phyloP scores from a whole-genome alignment of 1,284 basidiomycete genomes.

The Ceratobasidium papillatum region DNA sequence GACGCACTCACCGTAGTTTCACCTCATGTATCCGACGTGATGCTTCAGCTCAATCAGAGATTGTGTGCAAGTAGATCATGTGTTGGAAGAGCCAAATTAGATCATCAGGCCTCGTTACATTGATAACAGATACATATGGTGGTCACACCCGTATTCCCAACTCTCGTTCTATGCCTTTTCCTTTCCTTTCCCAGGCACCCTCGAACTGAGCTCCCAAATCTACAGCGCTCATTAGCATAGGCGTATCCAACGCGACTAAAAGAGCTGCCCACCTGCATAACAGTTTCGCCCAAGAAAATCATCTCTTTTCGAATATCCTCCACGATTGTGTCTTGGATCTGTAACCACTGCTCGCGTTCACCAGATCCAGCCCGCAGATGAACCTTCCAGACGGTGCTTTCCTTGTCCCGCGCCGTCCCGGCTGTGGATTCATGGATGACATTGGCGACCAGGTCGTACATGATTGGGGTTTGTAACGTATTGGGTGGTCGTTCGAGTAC shows the following conservation, averaged over 20 bases:
- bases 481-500: constrained; percentile 76
- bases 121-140: neutral
- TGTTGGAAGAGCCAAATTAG: neutral
- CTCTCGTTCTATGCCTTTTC: neutral
- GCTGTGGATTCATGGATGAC: constrained; percentile 94
- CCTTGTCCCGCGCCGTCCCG: constrained; percentile 89
- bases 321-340: constrained; percentile 96
- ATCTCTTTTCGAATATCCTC: constrained; percentile 95
- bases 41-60: neutral
- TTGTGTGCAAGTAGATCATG: neutral
- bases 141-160: neutral
- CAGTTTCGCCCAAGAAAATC: constrained; percentile 97
- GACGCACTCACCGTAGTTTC: neutral
- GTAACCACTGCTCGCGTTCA: constrained; percentile 93
- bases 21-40: neutral
- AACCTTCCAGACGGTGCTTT: constrained; percentile 89
- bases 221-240: too few relatives aligned
- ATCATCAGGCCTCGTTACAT: neutral
- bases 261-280: constrained; percentile 77
- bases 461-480: constrained; percentile 62
- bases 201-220: constrained; percentile 41
- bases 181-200: constrained; percentile 20
- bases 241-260: too few relatives aligned
- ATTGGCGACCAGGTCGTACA: constrained; percentile 96
- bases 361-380: constrained; percentile 76